Base-by-base conservation (phyloP, 2,329 filamentous ascomycete species). In the Curvularia sp. region DNA sequence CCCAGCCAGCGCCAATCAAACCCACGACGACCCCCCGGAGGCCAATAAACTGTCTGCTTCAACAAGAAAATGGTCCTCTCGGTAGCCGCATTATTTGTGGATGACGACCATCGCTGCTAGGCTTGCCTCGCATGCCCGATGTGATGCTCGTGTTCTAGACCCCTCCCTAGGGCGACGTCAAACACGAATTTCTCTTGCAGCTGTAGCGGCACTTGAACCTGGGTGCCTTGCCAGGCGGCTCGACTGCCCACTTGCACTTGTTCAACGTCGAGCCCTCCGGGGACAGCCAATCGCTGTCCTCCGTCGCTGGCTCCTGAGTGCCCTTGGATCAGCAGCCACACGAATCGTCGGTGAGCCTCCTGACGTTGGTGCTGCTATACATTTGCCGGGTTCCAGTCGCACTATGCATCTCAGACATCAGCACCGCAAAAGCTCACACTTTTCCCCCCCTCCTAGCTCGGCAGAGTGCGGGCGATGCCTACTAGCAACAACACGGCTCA, bases 141-240 rank as follows among this genome's bases (percentile, higher is more conserved):
- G 51, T 64, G 59, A 53, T 63, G 61, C 33, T 15, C 62, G 58
- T 64, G 72, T 73, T 75, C 74, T 75, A 75, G 74, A 75, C 70
- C 72, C 15, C 60, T 57, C 58, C 57, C 62, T 65, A 66, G 64
- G 49, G 53, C 60, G 24, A 65, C 55, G 56, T 65, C 65, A 63
- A 68, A 74, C 63, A 55, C 63, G 60, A 62, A 68, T 61, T 66
- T 67, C 63, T 66, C 63, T 65, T 65, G 62, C 64, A 67, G 68
- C 53, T 63, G 65, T 55, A 55, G 63, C 68, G 65, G 66, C 64
- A 65, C 53, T 59, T 65, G 57, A 65, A 63, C 64, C 63, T 67
- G 60, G 62, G 60, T 64, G 65, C 60, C 58, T 60, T 41, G 42
- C 58, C 53, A 58, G 53, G 61, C 56, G 59, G 60, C 56, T 57